Base-by-base conservation (phyloP, 2,329 filamentous ascomycete species). In the Colletotrichum spinosum region DNA sequence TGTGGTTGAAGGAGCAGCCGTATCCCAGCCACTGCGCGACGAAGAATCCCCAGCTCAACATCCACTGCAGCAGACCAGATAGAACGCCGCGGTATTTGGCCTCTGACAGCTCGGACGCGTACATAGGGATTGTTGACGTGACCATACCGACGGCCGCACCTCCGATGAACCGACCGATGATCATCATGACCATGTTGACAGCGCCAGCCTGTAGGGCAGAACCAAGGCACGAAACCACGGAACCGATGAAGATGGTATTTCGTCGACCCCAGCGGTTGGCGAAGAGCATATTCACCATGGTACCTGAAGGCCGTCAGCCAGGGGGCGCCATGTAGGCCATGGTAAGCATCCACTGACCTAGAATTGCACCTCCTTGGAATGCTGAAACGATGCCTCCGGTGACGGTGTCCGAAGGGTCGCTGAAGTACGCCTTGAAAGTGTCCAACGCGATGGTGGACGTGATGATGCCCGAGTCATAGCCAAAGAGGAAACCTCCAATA, bases 381-480 rank as follows among this genome's bases (percentile, higher is more conserved):
- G 72, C 68, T 41, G 63, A 69, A 39, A 74, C 72, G 13, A 73
- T 73, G 51, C 68, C 72, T n/a, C 72, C 72, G 13, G 46, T 59
- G 9, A 62, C 58, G 35, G 62, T 65, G 50, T 74, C 72, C 9
- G 56, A 68, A 5, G 80, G 81, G 46, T 78, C 76, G 12, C 72
- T 68, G 63, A 83, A 83, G 25, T 78, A 80, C 54, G 79, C 74
- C 74, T 81, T 80, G 6, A 74, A 74, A 34, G 67, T 62, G 2
- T 67, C 66, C 3, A 72, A 67, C 15, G 69, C 68, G 49, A 74
- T 72, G 33, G 70, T 72, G 3, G 72, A 73, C 17, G 78, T 81
- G 46, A 84, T 75, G 49, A 84, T 77, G 44, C 80, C 81, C 1
- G 80, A 82, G 60, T 84, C 82, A 70, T 83, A 84, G 33, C 82